Evolutionary conservation across 1,284 basidiomycete species (phyloP).

Genomic region (Mrakiaceae sp.): DNA sequence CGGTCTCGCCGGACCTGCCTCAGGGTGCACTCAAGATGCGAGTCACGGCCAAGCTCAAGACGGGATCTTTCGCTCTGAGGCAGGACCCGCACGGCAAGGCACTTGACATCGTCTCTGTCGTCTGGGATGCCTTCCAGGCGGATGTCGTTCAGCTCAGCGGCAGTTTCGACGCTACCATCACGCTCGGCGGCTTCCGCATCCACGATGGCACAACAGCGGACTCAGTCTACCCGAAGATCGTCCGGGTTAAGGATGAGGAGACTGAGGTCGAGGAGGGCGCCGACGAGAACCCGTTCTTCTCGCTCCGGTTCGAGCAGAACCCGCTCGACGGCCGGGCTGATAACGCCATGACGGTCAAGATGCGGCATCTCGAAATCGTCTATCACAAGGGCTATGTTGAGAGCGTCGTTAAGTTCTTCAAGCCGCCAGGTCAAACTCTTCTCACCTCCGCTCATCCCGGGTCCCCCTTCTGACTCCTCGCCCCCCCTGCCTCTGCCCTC

Average conservation of each 20-base stretch:
- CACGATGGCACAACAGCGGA: conserved; percentile 80
- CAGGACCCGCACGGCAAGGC: conserved; percentile 51
- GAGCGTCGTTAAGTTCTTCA: conserved; percentile 84
- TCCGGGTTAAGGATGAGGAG: conserved; percentile 61
- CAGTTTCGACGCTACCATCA: conserved; percentile 70
- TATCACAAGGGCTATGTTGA: conserved; percentile 94
- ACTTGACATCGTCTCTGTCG: conserved; percentile 69
- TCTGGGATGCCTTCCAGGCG: conserved; percentile 82
- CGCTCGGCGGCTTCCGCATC: conserved; percentile 78
- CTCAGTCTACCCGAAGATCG: conserved; percentile 83
- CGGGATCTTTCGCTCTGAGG: conserved; percentile 74
- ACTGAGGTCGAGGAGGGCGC: conserved; percentile 27
- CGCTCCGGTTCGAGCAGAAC: conserved; percentile 81
- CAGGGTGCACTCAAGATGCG: conserved; percentile 72
- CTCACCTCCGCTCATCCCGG: conserved; percentile 42
- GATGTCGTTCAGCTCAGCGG: conserved; percentile 76
- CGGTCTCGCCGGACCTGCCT: conserved; percentile 50
- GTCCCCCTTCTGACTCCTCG: conserved; percentile 30
- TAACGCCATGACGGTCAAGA: conserved; percentile 74
- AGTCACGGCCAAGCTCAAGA: conserved; percentile 66
- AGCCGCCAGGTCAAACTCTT: conserved; percentile 49
- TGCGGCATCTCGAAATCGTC: conserved; percentile 96
- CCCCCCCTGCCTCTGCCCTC: conserved; percentile 27
- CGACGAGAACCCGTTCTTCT: conserved; percentile 67
- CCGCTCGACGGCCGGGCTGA: conserved; percentile 90